Evolutionary conservation across 1,284 basidiomycete species (phyloP), one percentile per base, ranked within the genome.

Genomic region (Grifola frondosa): DNA sequence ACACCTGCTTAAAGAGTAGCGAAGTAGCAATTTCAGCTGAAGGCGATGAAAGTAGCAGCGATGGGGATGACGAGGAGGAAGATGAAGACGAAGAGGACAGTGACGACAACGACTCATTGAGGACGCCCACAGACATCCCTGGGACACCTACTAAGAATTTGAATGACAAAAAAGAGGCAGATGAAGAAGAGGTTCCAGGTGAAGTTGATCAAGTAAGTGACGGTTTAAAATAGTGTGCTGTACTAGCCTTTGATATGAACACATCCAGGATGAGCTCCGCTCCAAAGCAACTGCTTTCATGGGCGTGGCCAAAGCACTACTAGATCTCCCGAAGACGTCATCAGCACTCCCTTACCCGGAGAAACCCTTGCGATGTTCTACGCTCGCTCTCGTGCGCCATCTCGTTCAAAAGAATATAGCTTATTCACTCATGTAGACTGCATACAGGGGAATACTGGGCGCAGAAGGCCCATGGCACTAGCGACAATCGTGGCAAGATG

Each of bases 351-450:
- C 0, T 71, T 87, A 6, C 91, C 92, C 0, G 91, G 91, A n/a
- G 94, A 97, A 63, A 90, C 86, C 0, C 66, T 96, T 6, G 84
- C 89, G 0, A 74, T 78, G 63, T 96, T 96, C 65, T 97, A 94
- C 59, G 81, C 86, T 10, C 80, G 93, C 6, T 86, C 86, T 5
- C 76, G 86, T 81, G 61, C 56, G 81, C 70, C 4, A 16, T 16
- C 12, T 39, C 15, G 30, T 30, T 0, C 20, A 40, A 28, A 3
- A 13, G 6, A 30, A 22, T 35, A 9, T 33, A 13, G 15, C 20
- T 17, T 26, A 22, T 10, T 13, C 15, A 21, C 32, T n/a, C 32
- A 29, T 4, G 21, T 32, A n/a, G 35, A 15, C 5, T 6, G 40
- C 20, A 9, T 37, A 6, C 48, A 88, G 84, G 83, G 7, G 83